Evolutionary conservation across 495 filamentous ascomycete species (phyloP), one percentile per base, ranked within the genome.

Genomic region (Neurospora tetraspora): DNA sequence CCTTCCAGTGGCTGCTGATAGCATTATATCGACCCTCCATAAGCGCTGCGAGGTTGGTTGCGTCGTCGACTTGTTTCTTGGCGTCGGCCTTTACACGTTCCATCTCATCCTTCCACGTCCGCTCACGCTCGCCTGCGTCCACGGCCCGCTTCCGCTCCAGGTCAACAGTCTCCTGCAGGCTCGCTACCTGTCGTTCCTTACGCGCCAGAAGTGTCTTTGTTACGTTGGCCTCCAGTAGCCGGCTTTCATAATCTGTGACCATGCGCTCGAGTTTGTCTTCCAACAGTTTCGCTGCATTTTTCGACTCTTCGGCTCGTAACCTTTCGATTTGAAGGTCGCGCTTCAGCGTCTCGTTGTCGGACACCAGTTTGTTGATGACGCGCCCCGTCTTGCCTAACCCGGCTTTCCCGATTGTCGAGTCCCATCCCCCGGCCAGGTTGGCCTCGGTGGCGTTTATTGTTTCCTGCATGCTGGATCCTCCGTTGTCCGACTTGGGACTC

Each of bases 321-420:
- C 87, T 88, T 78, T 94, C 91, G 31, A 94, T 85, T 72, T 90
- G 87, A 70, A 94, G 87, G 74, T 97, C 94, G 47, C 94, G 89
- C 72, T 90, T 93, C 65, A 96, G 83, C 37, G 90, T 88, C 69
- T 97, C 94, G 76, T 95, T 96, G 75, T 98, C 94, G 42, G 91
- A 92, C 82, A 96, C 93, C 40, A 98, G 80, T 71, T 89, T 89
- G 79, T 97, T 94, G 77, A 98, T 97, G 16, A 98, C 94, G 16
- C 94, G 89, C n/a, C 94, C 94, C 3, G 92, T 96, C 82, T 97
- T 97, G 72, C 94, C 94, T 1, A 92, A 88, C 11, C 89, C 89
- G 38, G 93, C 93, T 70, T 92, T 89, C 47, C 93, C 93, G 45
- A 95, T 88, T 1, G 92, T 91, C 11, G 89, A 86, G 74, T 91